Base-by-base conservation (phyloP, 129 eudicot genomes). In the Centrapalus pauciflorus region DNA sequence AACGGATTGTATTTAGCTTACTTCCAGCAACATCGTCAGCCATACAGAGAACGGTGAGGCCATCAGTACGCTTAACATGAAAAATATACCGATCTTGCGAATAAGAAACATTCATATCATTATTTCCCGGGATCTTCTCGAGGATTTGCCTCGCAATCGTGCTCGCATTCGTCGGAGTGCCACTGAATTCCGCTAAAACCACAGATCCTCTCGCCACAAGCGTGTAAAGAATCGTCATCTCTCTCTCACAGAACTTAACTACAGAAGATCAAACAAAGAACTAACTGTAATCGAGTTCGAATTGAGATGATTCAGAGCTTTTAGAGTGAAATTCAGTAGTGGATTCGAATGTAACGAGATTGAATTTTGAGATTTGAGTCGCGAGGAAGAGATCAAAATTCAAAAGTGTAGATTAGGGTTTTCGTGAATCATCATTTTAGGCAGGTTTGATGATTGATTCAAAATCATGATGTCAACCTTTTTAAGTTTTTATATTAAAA, bases 81-180 rank as follows among this genome's bases (percentile, higher is more conserved):
- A 90, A 90, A 29, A 90, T 87, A 45, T 78, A 87, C 0, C 97
- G 97, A 87, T 90, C 97, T 61, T 90, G 97, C 8, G 97, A 90
- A 70, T 90, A 90, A 7, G 97, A 90, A n/a, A 75, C 92, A 35
- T 90, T 81, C 67, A 86, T 75, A 48, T 90, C 97, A 45, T 81
- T 75, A 63, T 55, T 69, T 0, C 95, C 95, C 0, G 90, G 80
- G 19, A 70, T 81, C 30, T 84, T 90, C 33, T 90, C 95, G 0
- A 90, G 78, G 14, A 90, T 87, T 71, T 90, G 95, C 27, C 86
- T 55, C 1, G 97, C 80, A 58, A 90, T 84, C 24, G 95, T 66
- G 69, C 88, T 87, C 30, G 95, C 97, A 66, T 89, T 90, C 32
- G 97, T 90, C 19, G 87, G 24, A 5, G 93, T 73, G 1, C 82